phyloP scores from a whole-genome alignment of 1,284 basidiomycete genomes.

The Malassezia dermatis region DNA sequence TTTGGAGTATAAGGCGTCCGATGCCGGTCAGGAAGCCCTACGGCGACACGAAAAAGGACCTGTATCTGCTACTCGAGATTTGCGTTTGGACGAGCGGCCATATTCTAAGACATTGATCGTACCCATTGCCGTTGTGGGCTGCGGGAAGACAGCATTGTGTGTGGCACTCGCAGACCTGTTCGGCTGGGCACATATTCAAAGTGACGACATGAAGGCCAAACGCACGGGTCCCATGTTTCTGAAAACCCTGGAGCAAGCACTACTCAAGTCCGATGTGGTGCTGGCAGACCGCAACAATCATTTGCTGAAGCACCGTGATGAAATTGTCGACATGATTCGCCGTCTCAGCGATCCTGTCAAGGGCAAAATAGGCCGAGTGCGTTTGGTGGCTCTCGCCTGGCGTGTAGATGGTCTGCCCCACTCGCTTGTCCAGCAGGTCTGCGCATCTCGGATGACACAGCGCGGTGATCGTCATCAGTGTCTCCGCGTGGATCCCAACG shows the following conservation, averaged over 20 bases:
- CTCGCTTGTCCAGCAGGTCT: conserved; percentile 29
- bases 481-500: conserved; percentile 21
- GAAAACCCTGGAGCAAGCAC: conserved; percentile 56
- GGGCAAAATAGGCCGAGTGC: conserved; percentile 18
- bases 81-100: conserved; percentile 27
- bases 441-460: conserved; percentile 24
- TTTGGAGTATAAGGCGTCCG: conserved; percentile 58
- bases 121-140: conserved; percentile 82
- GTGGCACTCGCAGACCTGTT: conserved; percentile 70
- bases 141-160: conserved; percentile 83
- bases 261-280: conserved; percentile 24
- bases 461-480: conserved; percentile 43
- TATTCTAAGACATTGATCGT: conserved; percentile 74
- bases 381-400: conserved; percentile 33
- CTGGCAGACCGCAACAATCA: conserved; percentile 47
- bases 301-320: conserved; percentile 38
- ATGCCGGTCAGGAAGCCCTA: conserved; percentile 42
- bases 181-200: conserved; percentile 66
- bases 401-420: conserved; percentile 26
- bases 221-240: conserved; percentile 68
- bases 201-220: conserved; percentile 75
- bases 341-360: conserved; percentile 15
- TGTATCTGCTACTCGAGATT: not conserved
- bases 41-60: not conserved
- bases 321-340: conserved; percentile 25